phyloP scores from a whole-genome alignment of 257 asterid genomes.

The Ligustrum vulgare region DNA sequence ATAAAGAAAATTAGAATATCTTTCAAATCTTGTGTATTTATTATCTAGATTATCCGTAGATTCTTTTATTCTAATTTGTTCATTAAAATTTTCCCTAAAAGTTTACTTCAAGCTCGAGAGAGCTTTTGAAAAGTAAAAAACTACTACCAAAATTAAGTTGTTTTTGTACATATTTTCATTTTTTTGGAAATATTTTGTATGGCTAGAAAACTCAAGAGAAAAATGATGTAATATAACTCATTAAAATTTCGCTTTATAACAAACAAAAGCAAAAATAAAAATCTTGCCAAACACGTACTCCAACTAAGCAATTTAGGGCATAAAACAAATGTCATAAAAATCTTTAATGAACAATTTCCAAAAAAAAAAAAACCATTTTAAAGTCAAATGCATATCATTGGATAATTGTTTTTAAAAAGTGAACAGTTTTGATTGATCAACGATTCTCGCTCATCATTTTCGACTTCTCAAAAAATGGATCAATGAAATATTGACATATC shows the following conservation, averaged over 20 bases:
- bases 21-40: constrained; percentile 34
- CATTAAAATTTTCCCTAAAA: constrained; percentile 18
- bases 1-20: constrained; percentile 30
- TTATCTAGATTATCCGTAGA: constrained; percentile 31
- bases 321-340: constrained; percentile 4
- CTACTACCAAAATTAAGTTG: too few species aligned
- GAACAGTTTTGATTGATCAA: too few species aligned
- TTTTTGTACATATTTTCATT: too few species aligned
- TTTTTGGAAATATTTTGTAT: too few species aligned
- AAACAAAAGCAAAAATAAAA: too few species aligned
- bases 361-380: background rate
- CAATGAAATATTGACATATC: too few species aligned
- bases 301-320: constrained; percentile 1
- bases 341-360: constrained; percentile 19
- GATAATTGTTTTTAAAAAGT: background rate
- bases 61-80: constrained; percentile 4
- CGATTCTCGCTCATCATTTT: too few species aligned
- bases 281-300: background rate
- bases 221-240: too few species aligned
- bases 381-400: constrained; percentile 21
- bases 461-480: too few species aligned
- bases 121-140: too few species aligned
- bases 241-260: too few species aligned
- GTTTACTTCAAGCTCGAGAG: background rate
- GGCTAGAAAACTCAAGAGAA: too few species aligned